Conservation (phyloP, 805 yeast genomes). For the Ogataea nitratoaversa region DNA sequence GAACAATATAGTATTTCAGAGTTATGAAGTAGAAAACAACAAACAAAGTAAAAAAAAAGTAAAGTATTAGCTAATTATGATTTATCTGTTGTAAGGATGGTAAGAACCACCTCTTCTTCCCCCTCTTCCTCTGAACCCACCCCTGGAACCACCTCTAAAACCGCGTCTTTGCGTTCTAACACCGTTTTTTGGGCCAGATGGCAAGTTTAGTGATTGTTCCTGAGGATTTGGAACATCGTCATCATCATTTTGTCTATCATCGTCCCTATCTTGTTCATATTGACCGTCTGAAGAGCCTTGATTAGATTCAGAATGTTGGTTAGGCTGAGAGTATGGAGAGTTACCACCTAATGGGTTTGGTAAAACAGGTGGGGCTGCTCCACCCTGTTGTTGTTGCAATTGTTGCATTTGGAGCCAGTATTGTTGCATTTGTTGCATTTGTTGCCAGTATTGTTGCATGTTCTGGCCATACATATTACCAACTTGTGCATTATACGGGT, state of each 20-base stretch:
- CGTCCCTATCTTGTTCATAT: conserved; percentile 5
- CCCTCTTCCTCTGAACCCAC: too few relatives aligned
- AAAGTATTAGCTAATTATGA: conserved; percentile 4
- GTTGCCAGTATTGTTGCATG: conserved; percentile 55
- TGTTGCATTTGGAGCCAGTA: conserved; percentile 33
- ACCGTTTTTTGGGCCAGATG: conserved; percentile 32
- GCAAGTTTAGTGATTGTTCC: conserved; percentile 26
- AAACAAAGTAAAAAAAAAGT: not conserved
- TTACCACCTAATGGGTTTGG: conserved; percentile 3
- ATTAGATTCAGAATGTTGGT: conserved; percentile 11
- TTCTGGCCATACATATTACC: conserved; percentile 25
- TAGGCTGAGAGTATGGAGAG: not conserved
- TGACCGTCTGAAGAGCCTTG: conserved; percentile 1
- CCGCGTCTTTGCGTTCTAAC: conserved; percentile 14
- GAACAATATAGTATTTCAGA: too few relatives aligned
- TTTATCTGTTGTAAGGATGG: conserved; percentile 30
- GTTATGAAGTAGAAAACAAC: not conserved
- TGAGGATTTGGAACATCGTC: conserved; percentile 35
- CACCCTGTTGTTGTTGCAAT: conserved; percentile 21
- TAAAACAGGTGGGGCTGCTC: not conserved
- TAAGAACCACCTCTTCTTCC: conserved; percentile 18
- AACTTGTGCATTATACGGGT: conserved; percentile 29
- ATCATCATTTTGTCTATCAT: conserved; percentile 20
- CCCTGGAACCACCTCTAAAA: too few relatives aligned
- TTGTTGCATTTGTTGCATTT: conserved; percentile 52